A percentile compares a stretch with the other conserved stretches of the same genome.
phyloP scores from a whole-genome alignment of 805 yeast species.

The Dipodascopsis tothii region DNA sequence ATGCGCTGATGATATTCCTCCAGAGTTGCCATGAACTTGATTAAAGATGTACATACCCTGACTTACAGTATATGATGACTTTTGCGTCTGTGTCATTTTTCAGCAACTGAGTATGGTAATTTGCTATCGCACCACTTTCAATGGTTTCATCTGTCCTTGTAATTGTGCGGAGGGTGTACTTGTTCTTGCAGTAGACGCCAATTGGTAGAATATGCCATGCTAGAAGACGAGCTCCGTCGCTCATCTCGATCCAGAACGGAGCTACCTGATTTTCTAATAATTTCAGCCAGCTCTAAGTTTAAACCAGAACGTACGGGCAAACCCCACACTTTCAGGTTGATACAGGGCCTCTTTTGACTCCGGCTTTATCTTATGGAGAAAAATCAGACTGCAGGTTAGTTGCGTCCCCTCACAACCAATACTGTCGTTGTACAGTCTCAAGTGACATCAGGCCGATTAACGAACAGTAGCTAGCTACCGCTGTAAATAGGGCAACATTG shows the following conservation, averaged over 20 bases:
- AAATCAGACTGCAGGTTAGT: constrained; percentile 12
- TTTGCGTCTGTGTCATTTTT: constrained; percentile 13
- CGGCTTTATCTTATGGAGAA: constrained; percentile 4
- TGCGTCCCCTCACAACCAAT: no score
- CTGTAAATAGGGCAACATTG: background rate
- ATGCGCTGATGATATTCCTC: constrained; percentile 8
- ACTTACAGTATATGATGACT: constrained; percentile 13
- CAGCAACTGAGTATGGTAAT: constrained; percentile 7
- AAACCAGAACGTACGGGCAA: constrained; percentile 8
- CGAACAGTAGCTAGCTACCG: background rate
- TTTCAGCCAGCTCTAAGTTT: background rate
- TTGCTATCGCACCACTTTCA: constrained; percentile 11
- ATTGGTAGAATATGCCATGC: constrained; percentile 19
- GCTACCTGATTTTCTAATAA: constrained; percentile 17
- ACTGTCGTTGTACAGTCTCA: constrained; percentile 18
- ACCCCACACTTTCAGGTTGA: constrained; percentile 16
- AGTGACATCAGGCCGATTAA: background rate
- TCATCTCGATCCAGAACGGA: constrained; percentile 14
- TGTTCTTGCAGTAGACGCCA: constrained; percentile 9
- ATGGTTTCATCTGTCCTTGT: constrained; percentile 3
- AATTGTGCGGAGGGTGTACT: constrained; percentile 1
- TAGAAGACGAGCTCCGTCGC: constrained; percentile 9
- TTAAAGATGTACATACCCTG: background rate
- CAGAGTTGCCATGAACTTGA: constrained; percentile 1
- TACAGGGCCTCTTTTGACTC: constrained; percentile 9